These are phyloP conservation scores for Apiotrichum laibachii DNA, from an alignment of 1,284 basidiomycete species.

Conservation along the genomic window DNA sequence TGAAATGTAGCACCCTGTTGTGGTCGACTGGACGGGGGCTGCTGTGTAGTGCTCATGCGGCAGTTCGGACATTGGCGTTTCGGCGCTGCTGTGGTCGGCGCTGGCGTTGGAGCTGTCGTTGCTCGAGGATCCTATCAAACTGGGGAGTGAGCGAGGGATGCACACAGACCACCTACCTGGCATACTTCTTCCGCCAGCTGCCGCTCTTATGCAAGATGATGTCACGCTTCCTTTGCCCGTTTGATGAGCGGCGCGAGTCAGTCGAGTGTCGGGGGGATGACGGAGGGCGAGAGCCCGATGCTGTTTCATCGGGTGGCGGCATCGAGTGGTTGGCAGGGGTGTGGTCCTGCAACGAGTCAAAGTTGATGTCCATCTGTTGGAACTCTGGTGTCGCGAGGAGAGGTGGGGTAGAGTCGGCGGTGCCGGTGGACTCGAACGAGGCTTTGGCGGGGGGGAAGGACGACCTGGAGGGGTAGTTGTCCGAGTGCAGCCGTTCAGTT, in stretches of 20 bases:
- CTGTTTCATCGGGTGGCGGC: neutral
- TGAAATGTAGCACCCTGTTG: conserved; percentile 41
- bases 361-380: neutral
- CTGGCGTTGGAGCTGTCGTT: conserved; percentile 9
- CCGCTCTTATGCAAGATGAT: conserved; percentile 13
- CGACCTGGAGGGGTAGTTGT: neutral
- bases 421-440: neutral
- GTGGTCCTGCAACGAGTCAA: neutral
- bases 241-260: neutral
- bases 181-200: conserved; percentile 37
- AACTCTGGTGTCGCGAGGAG: neutral
- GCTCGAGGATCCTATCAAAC: neutral
- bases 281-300: neutral
- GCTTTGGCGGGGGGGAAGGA: neutral
- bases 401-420: conserved; percentile 5
- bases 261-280: neutral
- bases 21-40: conserved; percentile 18
- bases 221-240: conserved; percentile 8
- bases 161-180: conserved; percentile 29
- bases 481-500: neutral
- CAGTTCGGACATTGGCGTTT: neutral
- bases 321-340: too few relatives aligned
- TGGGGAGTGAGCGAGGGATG: neutral
- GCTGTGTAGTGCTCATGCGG: neutral
- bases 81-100: conserved; percentile 10